Percentiles rank a stretch among this genome's conserved stretches.
These are phyloP conservation scores for Carnegiea gigantea DNA, from an alignment of 179 eudicot species.

Conservation along the genomic window DNA sequence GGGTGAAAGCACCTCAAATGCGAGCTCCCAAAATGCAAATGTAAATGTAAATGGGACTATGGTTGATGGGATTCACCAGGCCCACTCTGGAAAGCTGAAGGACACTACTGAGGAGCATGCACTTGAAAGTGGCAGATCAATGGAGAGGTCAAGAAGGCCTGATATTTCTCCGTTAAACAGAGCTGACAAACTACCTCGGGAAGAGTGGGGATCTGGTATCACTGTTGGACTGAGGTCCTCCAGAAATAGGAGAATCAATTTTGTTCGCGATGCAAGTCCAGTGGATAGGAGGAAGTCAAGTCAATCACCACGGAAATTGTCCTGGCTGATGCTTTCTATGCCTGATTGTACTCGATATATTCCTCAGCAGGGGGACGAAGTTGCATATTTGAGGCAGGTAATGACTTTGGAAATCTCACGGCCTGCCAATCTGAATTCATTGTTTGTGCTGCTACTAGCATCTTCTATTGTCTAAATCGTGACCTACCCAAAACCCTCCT, in stretches of 20 bases:
- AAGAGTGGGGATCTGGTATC: constrained; percentile 56
- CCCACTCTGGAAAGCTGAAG: constrained; percentile 31
- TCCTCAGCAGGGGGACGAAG: constrained; percentile 87
- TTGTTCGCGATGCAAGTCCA: constrained; percentile 52
- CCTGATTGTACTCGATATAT: constrained; percentile 84
- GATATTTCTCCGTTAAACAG: constrained; percentile 33
- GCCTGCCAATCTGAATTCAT: too few relatives aligned
- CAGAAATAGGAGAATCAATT: constrained; percentile 66
- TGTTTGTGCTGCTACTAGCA: background rate
- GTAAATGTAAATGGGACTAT: constrained; percentile 29
- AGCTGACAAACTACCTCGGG: constrained; percentile 40
- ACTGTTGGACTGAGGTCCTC: constrained; percentile 72
- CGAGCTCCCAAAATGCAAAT: constrained; percentile 35
- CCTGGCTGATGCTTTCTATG: constrained; percentile 79
- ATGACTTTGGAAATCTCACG: background rate
- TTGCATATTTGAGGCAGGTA: constrained; percentile 93
- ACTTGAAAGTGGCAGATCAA: constrained; percentile 32
- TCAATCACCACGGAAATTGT: constrained; percentile 55
- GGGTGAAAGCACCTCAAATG: constrained; percentile 52
- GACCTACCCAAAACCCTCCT: background rate
- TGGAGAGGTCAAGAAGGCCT: constrained; percentile 40
- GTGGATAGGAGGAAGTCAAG: constrained; percentile 53
- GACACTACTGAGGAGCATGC: constrained; percentile 33
- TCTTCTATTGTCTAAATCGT: background rate
- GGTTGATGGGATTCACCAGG: constrained; percentile 32